Conservation (phyloP, 2,329 filamentous ascomycete species). For the Hypoxylon sp. region DNA sequence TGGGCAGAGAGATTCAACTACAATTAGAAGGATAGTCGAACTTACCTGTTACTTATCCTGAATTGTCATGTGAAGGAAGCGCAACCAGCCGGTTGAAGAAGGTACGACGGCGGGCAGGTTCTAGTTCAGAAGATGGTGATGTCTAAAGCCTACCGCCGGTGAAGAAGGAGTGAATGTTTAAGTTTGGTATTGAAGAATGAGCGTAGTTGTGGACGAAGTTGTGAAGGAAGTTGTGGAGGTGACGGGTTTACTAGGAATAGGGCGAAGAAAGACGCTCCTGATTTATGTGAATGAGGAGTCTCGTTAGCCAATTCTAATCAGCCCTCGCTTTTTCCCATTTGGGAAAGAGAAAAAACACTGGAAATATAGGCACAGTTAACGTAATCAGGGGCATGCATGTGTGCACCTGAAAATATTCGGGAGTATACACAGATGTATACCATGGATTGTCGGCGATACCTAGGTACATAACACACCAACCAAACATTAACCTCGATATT, state of each 20-base stretch:
- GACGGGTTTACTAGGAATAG: not conserved
- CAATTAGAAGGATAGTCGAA: conserved; percentile 18
- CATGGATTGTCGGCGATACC: too few species aligned
- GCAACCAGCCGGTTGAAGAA: not conserved
- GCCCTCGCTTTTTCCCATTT: not conserved
- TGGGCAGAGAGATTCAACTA: conserved; percentile 10
- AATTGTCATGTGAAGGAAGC: not conserved
- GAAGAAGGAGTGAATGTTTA: not conserved
- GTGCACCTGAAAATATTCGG: not conserved
- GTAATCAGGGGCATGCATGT: not conserved
- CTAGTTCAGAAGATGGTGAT: not conserved
- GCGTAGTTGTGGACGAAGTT: not conserved
- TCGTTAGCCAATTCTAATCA: not conserved
- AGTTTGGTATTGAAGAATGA: not conserved
- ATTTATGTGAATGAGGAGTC: not conserved
- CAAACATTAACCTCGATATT: not conserved
- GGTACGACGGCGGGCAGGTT: not conserved
- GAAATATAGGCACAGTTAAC: not conserved
- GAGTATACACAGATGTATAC: too few species aligned
- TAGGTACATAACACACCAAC: not conserved
- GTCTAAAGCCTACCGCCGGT: not conserved
- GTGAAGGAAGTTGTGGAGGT: not conserved
- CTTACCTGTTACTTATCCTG: conserved; percentile 29
- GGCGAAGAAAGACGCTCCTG: not conserved
- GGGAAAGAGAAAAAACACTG: not conserved